A percentile compares a stretch with the other conserved stretches of the same genome.
phyloP scores from a whole-genome alignment of 192 early-diverging fungal species.

The Martensiomyces pterosporus region DNA sequence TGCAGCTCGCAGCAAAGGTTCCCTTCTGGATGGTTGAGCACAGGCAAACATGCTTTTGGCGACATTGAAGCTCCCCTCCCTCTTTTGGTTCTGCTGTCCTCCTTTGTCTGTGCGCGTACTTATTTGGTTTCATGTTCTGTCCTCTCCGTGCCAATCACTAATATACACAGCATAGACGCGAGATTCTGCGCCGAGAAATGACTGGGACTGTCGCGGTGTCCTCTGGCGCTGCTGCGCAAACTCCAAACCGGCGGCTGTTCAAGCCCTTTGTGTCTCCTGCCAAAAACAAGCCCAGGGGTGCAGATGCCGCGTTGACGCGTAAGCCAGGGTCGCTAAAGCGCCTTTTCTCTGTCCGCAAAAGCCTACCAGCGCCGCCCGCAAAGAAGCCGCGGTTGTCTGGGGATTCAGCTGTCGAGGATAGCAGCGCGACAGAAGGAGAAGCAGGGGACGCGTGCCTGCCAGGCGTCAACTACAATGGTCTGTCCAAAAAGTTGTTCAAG shows the following conservation, averaged over 20 bases:
- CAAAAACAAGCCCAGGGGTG: constrained; percentile 3
- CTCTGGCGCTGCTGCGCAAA: constrained; percentile 16
- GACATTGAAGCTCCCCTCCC: too few species aligned
- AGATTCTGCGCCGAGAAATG: too few species aligned
- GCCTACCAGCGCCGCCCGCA: not conserved
- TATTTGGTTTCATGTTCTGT: too few species aligned
- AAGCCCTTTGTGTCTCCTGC: constrained; percentile 46
- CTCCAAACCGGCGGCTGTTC: constrained; percentile 33
- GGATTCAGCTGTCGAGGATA: constrained; percentile 1
- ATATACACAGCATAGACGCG: too few species aligned
- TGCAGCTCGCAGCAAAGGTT: too few species aligned
- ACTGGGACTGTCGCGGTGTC: too few species aligned
- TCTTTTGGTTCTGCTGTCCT: too few species aligned
- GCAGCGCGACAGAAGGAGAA: constrained; percentile 6
- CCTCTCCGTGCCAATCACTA: too few species aligned
- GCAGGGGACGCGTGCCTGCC: constrained; percentile 19
- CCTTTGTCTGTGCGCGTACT: too few species aligned
- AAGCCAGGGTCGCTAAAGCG: constrained; percentile 25
- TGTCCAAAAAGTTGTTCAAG: constrained; percentile 45
- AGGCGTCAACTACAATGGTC: constrained; percentile 47
- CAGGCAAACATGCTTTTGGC: too few species aligned
- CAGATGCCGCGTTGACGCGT: not conserved
- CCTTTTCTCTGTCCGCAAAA: constrained; percentile 31
- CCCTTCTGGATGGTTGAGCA: too few species aligned
- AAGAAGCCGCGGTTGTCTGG: constrained; percentile 15